A percentile compares a stretch with the other conserved stretches of the same genome.
Conservation (phyloP, 2,329 filamentous ascomycete genomes). For the Diplodia corticola region DNA sequence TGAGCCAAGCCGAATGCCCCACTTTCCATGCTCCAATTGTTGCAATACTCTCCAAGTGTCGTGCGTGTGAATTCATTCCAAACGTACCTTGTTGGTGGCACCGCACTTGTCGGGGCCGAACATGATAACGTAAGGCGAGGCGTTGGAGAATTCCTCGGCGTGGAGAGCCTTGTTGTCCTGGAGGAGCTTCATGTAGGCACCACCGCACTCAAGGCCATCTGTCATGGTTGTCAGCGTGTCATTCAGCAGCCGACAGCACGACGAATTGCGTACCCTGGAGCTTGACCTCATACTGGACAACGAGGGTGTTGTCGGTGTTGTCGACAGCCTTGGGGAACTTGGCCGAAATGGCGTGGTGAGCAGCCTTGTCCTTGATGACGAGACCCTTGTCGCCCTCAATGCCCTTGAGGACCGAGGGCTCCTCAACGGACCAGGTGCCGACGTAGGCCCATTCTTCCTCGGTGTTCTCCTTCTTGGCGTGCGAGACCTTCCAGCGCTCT, state of each 20-base stretch:
- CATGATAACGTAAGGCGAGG: conserved; percentile 98
- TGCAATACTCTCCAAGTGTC: background rate
- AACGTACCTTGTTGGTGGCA: conserved; percentile 88
- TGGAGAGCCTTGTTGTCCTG: conserved; percentile 97
- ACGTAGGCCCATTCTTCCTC: conserved; percentile 95
- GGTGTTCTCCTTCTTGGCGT: conserved; percentile 91
- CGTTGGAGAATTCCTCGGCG: conserved; percentile 96
- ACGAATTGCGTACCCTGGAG: conserved; percentile 74
- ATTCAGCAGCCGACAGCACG: background rate
- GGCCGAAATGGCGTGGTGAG: conserved; percentile 98
- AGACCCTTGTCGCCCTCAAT: conserved; percentile 95
- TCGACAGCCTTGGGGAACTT: conserved; percentile 97
- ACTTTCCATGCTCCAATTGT: background rate
- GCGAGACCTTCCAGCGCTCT: conserved; percentile 86
- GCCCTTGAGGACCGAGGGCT: conserved; percentile 85
- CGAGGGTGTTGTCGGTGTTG: conserved; percentile 94
- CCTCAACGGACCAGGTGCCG: conserved; percentile 95
- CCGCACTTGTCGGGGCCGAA: conserved; percentile 99
- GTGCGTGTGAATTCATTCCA: background rate
- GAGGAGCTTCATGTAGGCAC: conserved; percentile 98
- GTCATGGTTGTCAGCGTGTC: conserved; percentile 1
- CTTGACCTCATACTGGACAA: conserved; percentile 99
- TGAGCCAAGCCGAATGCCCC: background rate
- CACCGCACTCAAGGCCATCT: conserved; percentile 96
- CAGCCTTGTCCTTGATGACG: conserved; percentile 95